These are phyloP conservation scores for Diaporthe australafricana DNA, from an alignment of 2,329 filamentous ascomycete species.

Conservation along the genomic window DNA sequence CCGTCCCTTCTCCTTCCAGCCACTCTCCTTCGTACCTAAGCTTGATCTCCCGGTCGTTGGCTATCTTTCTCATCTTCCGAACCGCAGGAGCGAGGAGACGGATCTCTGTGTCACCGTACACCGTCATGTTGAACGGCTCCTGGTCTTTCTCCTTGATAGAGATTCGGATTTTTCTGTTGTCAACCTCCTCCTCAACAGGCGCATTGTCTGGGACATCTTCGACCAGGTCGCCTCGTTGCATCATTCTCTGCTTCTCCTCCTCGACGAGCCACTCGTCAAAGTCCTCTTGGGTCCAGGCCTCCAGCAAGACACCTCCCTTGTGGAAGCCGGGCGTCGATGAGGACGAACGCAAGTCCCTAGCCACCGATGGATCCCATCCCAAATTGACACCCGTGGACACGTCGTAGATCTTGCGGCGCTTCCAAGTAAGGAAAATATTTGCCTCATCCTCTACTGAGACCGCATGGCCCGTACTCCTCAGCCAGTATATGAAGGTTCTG, in stretches of 20 bases:
- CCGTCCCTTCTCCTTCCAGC: slow-evolving; percentile 68
- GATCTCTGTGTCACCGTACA: slow-evolving; percentile 67
- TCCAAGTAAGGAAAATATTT: slow-evolving; percentile 83
- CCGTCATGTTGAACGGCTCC: slow-evolving; percentile 63
- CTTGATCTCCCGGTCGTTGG: slow-evolving; percentile 63
- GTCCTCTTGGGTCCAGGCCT: slow-evolving; percentile 79
- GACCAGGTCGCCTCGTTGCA: slow-evolving; percentile 54
- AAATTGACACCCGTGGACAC: slow-evolving; percentile 79
- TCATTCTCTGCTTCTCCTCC: slow-evolving; percentile 59
- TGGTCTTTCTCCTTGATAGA: slow-evolving; percentile 65
- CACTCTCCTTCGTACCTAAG: slow-evolving; percentile 82
- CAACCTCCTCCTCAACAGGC: slow-evolving; percentile 37
- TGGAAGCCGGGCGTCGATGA: slow-evolving; percentile 54
- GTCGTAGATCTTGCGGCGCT: slow-evolving; percentile 77
- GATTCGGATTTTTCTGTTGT: slow-evolving; percentile 56
- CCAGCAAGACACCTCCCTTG: slow-evolving; percentile 74
- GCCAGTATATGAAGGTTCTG: slow-evolving; percentile 5
- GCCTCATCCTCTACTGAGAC: slow-evolving; percentile 50
- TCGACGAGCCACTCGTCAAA: slow-evolving; percentile 62
- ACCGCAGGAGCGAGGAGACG: slow-evolving; percentile 73
- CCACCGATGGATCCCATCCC: slow-evolving; percentile 63
- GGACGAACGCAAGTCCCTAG: slow-evolving; percentile 55
- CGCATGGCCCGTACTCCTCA: neutral
- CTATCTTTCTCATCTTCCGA: slow-evolving; percentile 64
- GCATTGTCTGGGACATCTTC: slow-evolving; percentile 30